Base-by-base conservation (phyloP, 1,139 yeast genomes). In the Geotrichum armillariae region DNA sequence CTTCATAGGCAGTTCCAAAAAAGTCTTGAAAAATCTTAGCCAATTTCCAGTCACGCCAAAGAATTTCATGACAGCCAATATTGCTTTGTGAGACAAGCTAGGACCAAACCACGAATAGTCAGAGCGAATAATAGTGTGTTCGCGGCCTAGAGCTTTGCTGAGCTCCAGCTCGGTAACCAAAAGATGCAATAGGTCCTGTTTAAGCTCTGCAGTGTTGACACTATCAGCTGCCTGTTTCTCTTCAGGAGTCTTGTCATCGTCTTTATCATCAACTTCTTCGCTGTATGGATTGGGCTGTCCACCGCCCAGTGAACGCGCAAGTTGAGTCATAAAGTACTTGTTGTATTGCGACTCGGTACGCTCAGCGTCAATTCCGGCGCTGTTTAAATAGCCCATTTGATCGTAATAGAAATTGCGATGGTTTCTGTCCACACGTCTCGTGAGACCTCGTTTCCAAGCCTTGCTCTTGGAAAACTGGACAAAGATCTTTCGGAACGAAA, bases 91-190 rank as follows among this genome's bases (percentile, higher is more conserved):
- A 7, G 56, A 39, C 29, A 57, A 29, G 3, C 56, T 49, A 17
- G 58, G 58, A 4, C 58, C 60, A 48, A 56, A 57, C 56, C 56
- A 54, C 12, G 49, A 41, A 43, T 50, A 57, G 40, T 57, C 60
- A 12, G 58, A 54, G 7, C 58, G 46, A 22, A 56, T 36, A n/a
- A 48, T 56, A 8, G 57, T 48, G 37, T 56, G 57, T 12, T 47
- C 54, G 3, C 51, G 46, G 9, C 47, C 35, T 5, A 56, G 14
- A 6, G 43, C 40, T 9, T 52, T 44, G 37, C 52, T 45, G 12
- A 57, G 46, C 11, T 44, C 33, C 2, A 46, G 17, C 31, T 57
- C 60, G 1, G 53, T 38, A n/a, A 55, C 39, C 23, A 52, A 18
- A 18, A 48, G 29, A 7, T 49, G 46, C 18, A 56, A 36, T 11